A percentile compares a stretch with the other conserved stretches of the same genome.
Evolutionary conservation across 768 basidiomycete species (phyloP).

Genomic region (Tylopilus subfusipes): DNA sequence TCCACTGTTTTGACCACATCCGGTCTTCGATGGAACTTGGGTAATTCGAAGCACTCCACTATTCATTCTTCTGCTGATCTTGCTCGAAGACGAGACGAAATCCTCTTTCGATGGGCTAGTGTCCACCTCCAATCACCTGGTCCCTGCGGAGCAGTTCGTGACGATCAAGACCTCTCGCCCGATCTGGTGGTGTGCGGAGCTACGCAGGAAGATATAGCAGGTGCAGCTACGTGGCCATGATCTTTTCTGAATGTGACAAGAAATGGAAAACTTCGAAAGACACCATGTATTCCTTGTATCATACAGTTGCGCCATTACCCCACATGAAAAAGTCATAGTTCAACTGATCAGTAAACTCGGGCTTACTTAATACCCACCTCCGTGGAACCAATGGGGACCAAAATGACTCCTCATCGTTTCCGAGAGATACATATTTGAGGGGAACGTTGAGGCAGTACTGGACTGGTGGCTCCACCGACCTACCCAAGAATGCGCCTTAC

Average conservation of each 20-base stretch:
- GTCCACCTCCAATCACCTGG: conserved; percentile 92
- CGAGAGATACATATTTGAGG: too few species aligned
- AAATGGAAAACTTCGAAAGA: not conserved
- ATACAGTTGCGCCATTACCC: not conserved
- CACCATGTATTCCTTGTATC: not conserved
- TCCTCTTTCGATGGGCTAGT: conserved; percentile 84
- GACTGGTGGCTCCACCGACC: too few species aligned
- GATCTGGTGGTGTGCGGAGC: conserved; percentile 88
- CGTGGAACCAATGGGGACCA: too few species aligned
- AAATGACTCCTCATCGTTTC: too few species aligned
- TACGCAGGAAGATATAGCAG: conserved; percentile 29
- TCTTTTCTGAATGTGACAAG: not conserved
- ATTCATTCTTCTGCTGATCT: conserved; percentile 3
- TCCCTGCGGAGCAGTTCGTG: conserved; percentile 61
- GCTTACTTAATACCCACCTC: too few species aligned
- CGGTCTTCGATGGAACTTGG: conserved; percentile 87
- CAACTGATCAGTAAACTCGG: too few species aligned
- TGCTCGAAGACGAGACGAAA: conserved; percentile 45
- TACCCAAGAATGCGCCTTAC: too few species aligned
- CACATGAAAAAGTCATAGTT: too few species aligned
- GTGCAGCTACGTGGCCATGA: not conserved
- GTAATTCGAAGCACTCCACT: conserved; percentile 39
- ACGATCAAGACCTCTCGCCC: conserved; percentile 75
- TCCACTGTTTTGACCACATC: conserved; percentile 73
- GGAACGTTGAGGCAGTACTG: too few species aligned